A percentile compares a stretch with the other conserved stretches of the same genome.
These are phyloP conservation scores for Tarenaya hassleriana DNA, from an alignment of 345 rosid species.

Conservation along the genomic window DNA sequence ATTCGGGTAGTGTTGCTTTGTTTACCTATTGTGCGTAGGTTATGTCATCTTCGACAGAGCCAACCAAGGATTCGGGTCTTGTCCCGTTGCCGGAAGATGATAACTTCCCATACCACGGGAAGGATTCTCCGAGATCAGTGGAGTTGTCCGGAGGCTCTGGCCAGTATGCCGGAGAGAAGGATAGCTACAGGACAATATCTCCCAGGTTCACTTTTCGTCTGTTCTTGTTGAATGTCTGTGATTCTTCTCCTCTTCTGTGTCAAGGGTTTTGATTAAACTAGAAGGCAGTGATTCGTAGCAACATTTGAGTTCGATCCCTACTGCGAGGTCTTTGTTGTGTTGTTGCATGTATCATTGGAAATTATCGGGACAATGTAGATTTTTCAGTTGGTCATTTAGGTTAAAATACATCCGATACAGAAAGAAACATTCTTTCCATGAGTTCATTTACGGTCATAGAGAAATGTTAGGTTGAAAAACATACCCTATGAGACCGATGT, in stretches of 20 bases:
- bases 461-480: too few relatives aligned
- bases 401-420: too few relatives aligned
- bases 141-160: constrained; percentile 35
- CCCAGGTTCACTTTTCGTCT: constrained; percentile 39
- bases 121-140: constrained; percentile 41
- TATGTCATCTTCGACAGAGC: constrained; percentile 41
- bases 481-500: too few relatives aligned
- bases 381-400: too few relatives aligned
- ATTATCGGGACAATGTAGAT: too few relatives aligned
- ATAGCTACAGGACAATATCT: constrained; percentile 32
- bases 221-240: neutral
- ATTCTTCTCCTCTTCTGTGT: neutral
- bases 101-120: constrained; percentile 26
- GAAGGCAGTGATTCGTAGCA: neutral
- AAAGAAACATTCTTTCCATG: too few relatives aligned
- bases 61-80: constrained; percentile 36
- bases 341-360: too few relatives aligned
- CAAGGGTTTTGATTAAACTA: neutral
- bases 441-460: too few relatives aligned
- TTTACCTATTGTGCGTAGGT: constrained; percentile 28
- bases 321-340: too few relatives aligned
- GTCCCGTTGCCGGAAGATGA: constrained; percentile 39
- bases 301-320: too few relatives aligned
- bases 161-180: constrained; percentile 34
- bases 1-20: constrained; percentile 1